phyloP scores from a whole-genome alignment of 1,139 yeast species.

The Zygosaccharomyces pseudobailii region DNA sequence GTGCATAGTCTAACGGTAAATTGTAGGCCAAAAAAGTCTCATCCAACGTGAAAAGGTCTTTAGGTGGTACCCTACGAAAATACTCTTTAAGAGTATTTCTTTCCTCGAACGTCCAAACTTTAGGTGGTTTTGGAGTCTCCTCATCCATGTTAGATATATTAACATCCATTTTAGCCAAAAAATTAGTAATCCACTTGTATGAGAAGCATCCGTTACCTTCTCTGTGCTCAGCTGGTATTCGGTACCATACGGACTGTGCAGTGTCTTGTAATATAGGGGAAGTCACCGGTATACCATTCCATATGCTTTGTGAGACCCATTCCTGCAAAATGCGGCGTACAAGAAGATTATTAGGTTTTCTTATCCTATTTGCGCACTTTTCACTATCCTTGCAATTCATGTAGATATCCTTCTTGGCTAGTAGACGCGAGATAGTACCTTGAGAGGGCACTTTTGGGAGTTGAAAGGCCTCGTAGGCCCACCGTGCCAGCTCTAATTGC shows the following conservation, averaged over 20 bases:
- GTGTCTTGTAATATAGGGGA: slow-evolving; percentile 61
- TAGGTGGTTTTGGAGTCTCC: slow-evolving; percentile 47
- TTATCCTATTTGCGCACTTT: slow-evolving; percentile 44
- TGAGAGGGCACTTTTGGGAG: slow-evolving; percentile 56
- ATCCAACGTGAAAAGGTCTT: slow-evolving; percentile 55
- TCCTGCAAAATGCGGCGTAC: slow-evolving; percentile 55
- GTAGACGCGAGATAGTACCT: slow-evolving; percentile 59
- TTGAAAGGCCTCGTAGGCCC: slow-evolving; percentile 57
- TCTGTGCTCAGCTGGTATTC: slow-evolving; percentile 49
- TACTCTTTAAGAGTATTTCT: slow-evolving; percentile 39
- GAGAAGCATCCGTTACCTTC: slow-evolving; percentile 63
- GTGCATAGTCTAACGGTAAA: slow-evolving; percentile 55
- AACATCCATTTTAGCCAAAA: slow-evolving; percentile 50
- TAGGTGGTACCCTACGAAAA: slow-evolving; percentile 40
- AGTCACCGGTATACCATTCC: slow-evolving; percentile 64
- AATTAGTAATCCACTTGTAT: slow-evolving; percentile 62
- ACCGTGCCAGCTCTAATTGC: slow-evolving; percentile 57
- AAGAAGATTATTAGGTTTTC: slow-evolving; percentile 54
- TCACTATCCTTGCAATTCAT: slow-evolving; percentile 58
- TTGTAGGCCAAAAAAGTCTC: slow-evolving; percentile 60
- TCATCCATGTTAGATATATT: slow-evolving; percentile 44
- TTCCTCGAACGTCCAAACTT: slow-evolving; percentile 61
- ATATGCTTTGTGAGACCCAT: slow-evolving; percentile 64
- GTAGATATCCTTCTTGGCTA: slow-evolving; percentile 54
- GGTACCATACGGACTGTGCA: slow-evolving; percentile 60